These are phyloP conservation scores for Microbotryum scabiosae DNA, from an alignment of 1,284 basidiomycete species.

Conservation along the genomic window DNA sequence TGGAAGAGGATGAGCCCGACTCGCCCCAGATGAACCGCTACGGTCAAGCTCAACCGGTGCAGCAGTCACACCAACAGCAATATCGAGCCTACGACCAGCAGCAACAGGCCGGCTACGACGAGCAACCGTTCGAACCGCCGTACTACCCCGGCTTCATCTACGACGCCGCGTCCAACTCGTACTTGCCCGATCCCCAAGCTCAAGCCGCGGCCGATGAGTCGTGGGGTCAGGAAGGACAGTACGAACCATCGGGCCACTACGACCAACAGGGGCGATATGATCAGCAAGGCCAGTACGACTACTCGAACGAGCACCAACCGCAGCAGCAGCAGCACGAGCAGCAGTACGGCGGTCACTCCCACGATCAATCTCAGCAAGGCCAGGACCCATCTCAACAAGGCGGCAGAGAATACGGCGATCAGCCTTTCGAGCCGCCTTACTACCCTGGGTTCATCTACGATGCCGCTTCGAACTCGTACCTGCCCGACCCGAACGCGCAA, in stretches of 20 bases:
- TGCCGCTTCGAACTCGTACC: slow-evolving; percentile 20
- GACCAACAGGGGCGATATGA: background rate
- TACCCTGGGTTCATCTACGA: slow-evolving; percentile 30
- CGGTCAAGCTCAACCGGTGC: background rate
- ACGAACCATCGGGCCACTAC: background rate
- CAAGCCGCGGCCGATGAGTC: background rate
- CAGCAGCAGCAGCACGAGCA: background rate
- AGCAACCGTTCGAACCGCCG: background rate
- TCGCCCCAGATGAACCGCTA: slow-evolving; percentile 19
- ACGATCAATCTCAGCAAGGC: slow-evolving; percentile 3
- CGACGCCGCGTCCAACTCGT: slow-evolving; percentile 23
- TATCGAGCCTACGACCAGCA: background rate
- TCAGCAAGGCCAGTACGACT: background rate
- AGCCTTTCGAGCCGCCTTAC: slow-evolving; percentile 12
- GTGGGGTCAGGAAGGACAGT: too few relatives aligned
- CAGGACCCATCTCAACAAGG: slow-evolving; percentile 4
- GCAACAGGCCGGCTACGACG: background rate
- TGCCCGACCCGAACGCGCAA: slow-evolving; percentile 19
- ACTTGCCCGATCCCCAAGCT: slow-evolving; percentile 21
- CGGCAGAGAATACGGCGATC: slow-evolving; percentile 3
- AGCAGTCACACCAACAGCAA: background rate
- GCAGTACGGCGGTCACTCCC: slow-evolving; percentile 7
- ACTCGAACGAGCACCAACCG: too few relatives aligned
- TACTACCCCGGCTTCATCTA: slow-evolving; percentile 29
- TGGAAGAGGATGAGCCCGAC: slow-evolving; percentile 21